Conservation (phyloP, 257 asterid genomes). For the Mentha longifolia region DNA sequence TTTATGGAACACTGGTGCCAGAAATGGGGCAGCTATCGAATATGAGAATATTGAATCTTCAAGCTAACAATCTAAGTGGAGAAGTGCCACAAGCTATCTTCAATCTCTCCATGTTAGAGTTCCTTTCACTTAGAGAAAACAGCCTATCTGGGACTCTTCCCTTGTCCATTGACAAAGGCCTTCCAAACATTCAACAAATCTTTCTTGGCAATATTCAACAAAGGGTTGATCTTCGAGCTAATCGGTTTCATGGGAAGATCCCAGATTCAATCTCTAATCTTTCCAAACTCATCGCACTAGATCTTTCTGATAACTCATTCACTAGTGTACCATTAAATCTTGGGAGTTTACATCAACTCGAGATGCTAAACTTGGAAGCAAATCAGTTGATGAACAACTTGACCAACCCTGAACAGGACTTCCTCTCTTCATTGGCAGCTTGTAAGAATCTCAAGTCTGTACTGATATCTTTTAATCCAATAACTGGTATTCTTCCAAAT, state of each 20-base stretch:
- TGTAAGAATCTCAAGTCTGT: conserved; percentile 1
- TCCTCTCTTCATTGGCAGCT: conserved; percentile 12
- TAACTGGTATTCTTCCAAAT: conserved; percentile 8
- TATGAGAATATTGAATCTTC: not conserved
- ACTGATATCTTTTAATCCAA: not conserved
- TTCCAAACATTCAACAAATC: not conserved
- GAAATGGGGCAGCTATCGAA: not conserved
- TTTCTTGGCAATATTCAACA: not conserved
- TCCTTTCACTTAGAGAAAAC: not conserved
- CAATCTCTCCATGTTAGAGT: conserved; percentile 2
- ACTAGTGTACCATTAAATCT: not conserved
- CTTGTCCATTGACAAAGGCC: not conserved
- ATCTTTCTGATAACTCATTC: conserved; percentile 5
- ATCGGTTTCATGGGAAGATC: not conserved
- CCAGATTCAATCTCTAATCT: not conserved
- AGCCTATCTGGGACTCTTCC: not conserved
- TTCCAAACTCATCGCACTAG: not conserved
- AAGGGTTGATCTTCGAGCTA: not conserved
- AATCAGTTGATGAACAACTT: not conserved
- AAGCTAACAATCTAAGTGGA: not conserved
- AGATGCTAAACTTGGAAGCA: not conserved
- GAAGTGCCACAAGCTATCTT: not conserved
- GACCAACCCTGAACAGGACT: not conserved
- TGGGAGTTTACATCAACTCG: not conserved
- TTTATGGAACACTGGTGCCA: not conserved